Base-by-base conservation (phyloP, 768 basidiomycete genomes). In the Candolleomyces eurysporus region DNA sequence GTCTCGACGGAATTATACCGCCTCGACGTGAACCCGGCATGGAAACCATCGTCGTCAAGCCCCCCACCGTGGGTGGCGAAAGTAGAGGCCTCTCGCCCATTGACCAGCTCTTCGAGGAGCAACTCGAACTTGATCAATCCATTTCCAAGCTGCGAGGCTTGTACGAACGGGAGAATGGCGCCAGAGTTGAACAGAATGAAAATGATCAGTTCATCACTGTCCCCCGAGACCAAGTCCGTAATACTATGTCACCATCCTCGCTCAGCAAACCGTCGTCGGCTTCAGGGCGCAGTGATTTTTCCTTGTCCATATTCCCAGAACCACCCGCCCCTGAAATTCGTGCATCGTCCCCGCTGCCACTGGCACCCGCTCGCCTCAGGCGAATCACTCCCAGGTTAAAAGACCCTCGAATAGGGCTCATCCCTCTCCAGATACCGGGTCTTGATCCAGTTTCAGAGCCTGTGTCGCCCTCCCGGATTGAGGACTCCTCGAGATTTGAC, bases 221-320 rank as follows among this genome's bases (percentile, higher is more conserved):
- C 8, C 45, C 43, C 16, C 10, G 42, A 21, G 40, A 22, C 30
- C 17, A 46, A 22, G 45, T 2, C 19, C 57, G 46, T 32, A 70
- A 64, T 53, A 68, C 60, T 8, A 61, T 67, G 19, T 63, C 59
- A 10, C 58, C 56, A 39, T 68, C 69, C 9, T 56, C 64, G 16
- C 50, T 65, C 31, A 69, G 60, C 48, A 72, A 70, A 54, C 67
- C 69, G 0, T 78, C 78, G 8, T 64, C 68, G 14, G 75, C 79
- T 9, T 71, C 72, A 11, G 40, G 36, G 42, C 70, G 71, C 17
- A 78, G 77, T 64, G 87, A 88, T n/a, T 84, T 91, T 62, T 90
- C 90, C 3, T 73, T 92, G 56, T 90, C 88, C 64, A 77, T 79
- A 48, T 91, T 91, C 73, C 90, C 89, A 4, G 73, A 79, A 40